Conservation (phyloP, 2,329 filamentous ascomycete species). For the Fusarium torreyae region DNA sequence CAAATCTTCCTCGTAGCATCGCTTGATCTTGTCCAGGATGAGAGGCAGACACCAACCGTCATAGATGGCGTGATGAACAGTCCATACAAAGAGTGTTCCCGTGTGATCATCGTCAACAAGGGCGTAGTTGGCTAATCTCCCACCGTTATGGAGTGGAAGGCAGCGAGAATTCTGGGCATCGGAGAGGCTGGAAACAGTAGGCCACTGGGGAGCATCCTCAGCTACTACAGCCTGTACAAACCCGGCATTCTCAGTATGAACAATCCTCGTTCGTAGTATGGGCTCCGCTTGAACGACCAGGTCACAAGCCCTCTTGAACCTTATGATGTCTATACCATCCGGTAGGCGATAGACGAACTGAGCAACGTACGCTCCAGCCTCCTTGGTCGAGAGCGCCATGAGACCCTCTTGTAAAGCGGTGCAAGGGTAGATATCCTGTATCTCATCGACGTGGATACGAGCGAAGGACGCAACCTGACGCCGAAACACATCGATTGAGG, state of each 20-base stretch:
- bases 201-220: conserved; percentile 31
- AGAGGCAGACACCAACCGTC: conserved; percentile 50
- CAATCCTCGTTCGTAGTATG: conserved; percentile 40
- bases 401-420: conserved; percentile 44
- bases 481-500: background rate
- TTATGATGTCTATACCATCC: conserved; percentile 2
- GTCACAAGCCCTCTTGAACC: conserved; percentile 39
- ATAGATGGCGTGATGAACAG: conserved; percentile 49
- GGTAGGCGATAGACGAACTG: conserved; percentile 40
- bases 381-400: conserved; percentile 39
- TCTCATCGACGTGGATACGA: background rate
- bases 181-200: background rate
- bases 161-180: conserved; percentile 5
- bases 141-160: conserved; percentile 37
- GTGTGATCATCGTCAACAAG: background rate
- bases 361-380: conserved; percentile 42
- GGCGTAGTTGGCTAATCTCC: conserved; percentile 10
- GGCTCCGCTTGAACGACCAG: conserved; percentile 23
- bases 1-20: conserved; percentile 20
- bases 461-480: background rate
- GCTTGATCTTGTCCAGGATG: conserved; percentile 41
- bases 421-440: conserved; percentile 42
- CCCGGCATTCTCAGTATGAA: conserved; percentile 34
- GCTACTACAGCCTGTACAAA: conserved; percentile 39
- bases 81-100: conserved; percentile 41